Conservation (phyloP, 495 filamentous ascomycete genomes). For the Hyphodiscus hymeniophilus region DNA sequence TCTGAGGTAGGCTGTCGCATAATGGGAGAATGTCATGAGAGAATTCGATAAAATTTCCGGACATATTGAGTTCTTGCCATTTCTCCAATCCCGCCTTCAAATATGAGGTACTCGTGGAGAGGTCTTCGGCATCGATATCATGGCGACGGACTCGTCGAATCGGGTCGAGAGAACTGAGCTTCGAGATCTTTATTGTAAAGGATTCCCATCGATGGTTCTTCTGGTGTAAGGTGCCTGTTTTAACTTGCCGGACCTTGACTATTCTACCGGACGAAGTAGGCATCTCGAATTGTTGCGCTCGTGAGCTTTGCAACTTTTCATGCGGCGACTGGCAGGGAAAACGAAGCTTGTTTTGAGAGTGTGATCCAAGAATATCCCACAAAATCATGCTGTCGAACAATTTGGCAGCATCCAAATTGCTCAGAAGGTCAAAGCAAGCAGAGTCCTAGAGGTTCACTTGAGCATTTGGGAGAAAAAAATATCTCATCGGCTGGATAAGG, state of each 20-base stretch:
- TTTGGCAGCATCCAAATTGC: too few relatives aligned
- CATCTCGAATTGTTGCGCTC: conserved; percentile 27
- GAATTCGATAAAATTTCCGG: conserved; percentile 69
- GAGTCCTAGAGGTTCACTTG: too few relatives aligned
- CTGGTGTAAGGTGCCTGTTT: conserved; percentile 61
- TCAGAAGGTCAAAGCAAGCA: too few relatives aligned
- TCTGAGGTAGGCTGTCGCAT: conserved; percentile 83
- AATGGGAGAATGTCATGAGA: conserved; percentile 61
- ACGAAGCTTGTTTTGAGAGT: too few relatives aligned
- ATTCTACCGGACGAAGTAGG: conserved; percentile 55
- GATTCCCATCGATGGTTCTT: conserved; percentile 84
- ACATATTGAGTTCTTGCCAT: conserved; percentile 88
- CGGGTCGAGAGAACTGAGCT: conserved; percentile 80
- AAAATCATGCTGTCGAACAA: too few relatives aligned
- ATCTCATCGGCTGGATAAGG: neutral
- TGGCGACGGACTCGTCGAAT: conserved; percentile 76
- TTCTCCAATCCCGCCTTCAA: conserved; percentile 72
- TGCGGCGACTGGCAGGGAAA: too few relatives aligned
- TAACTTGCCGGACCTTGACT: conserved; percentile 54
- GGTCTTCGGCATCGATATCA: conserved; percentile 69
- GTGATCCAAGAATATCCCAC: too few relatives aligned
- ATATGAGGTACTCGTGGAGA: conserved; percentile 60
- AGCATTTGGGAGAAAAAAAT: neutral
- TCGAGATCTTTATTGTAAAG: conserved; percentile 88
- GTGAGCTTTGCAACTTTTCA: too few relatives aligned